These are phyloP conservation scores for Fusarium ambrosium DNA, from an alignment of 2,329 filamentous ascomycete species.

Conservation along the genomic window DNA sequence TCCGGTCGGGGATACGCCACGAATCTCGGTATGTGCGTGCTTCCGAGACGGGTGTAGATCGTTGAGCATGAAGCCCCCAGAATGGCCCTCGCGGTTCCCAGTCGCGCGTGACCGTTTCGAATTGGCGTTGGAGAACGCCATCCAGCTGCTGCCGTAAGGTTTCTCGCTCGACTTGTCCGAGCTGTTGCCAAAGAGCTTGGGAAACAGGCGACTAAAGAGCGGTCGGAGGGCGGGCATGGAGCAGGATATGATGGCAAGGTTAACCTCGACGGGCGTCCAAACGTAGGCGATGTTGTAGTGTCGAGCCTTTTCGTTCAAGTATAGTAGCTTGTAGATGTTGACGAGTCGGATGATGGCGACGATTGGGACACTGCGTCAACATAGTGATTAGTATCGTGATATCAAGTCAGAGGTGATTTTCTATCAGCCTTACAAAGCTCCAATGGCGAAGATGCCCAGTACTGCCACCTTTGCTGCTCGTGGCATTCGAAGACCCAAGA, in stretches of 20 bases:
- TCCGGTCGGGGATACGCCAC: not conserved
- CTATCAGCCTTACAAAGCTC: conserved; percentile 49
- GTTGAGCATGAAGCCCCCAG: not conserved
- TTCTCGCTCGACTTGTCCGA: not conserved
- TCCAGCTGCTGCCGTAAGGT: not conserved
- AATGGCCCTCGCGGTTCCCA: not conserved
- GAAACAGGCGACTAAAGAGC: not conserved
- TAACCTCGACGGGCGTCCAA: not conserved
- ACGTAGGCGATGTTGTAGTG: not conserved
- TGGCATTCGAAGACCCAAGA: conserved; percentile 55
- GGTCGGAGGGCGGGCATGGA: not conserved
- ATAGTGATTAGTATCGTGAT: not conserved
- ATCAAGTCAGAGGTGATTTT: not conserved
- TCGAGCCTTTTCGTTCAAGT: not conserved
- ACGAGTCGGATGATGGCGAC: not conserved
- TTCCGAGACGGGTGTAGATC: not conserved
- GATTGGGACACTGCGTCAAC: not conserved
- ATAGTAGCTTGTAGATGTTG: not conserved
- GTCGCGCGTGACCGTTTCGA: not conserved
- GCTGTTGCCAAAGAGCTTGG: not conserved
- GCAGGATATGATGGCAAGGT: not conserved
- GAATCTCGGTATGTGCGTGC: not conserved
- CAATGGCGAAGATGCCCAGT: conserved; percentile 55
- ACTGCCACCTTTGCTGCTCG: conserved; percentile 55
- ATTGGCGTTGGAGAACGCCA: not conserved